Base-by-base conservation (phyloP, 2,329 filamentous ascomycete species). In the Colletotrichum tabaci region DNA sequence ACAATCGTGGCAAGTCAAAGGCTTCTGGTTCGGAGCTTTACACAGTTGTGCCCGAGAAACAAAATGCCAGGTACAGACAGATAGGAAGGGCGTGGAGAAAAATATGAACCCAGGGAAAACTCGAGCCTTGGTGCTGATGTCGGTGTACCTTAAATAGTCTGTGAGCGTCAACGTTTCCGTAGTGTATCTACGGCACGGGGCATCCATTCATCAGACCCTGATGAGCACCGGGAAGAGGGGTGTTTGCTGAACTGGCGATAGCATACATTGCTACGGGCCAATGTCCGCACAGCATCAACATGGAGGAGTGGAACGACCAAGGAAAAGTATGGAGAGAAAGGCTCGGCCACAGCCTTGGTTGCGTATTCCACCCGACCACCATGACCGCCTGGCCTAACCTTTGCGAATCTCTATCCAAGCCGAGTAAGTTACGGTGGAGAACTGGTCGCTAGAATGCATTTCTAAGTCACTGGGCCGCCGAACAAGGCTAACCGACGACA, bases 221-320 rank as follows among this genome's bases (percentile, higher is more conserved):
- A 10, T 23, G 4, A 26, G 7, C 49, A 26, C 64, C 35, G 46
- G 64, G 55, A 26, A 52, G 68, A 68, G 60, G 58, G 53, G 46
- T 21, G 15, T 55, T 50, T 60, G 12, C 30, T 26, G 8, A 55
- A 18, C 30, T 38, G 52, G 57, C 58, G 60, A 40, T 55, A 38
- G 53, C 23, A 64, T 21, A 72, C 40, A 42, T 58, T 10, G 47
- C 47, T 42, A n/a, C 30, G 53, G 26, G 47, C 65, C 58, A 72
- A 72, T 72, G 40, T 35, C 23, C 18, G 12, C n/a, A 42, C 60
- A 55, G 8, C n/a, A 53, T 47, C 21, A 5, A 35, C 16, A 63
- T 63, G 69, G 60, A 69, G 30, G 69, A 72, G 69, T 72, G 69
- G 69, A 42, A 68, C 60, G 47, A 69, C 42, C 69, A 60, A 68